Conservation (phyloP, 108 stramenopile genomes). For the Cylindrotheca fusiformis region DNA sequence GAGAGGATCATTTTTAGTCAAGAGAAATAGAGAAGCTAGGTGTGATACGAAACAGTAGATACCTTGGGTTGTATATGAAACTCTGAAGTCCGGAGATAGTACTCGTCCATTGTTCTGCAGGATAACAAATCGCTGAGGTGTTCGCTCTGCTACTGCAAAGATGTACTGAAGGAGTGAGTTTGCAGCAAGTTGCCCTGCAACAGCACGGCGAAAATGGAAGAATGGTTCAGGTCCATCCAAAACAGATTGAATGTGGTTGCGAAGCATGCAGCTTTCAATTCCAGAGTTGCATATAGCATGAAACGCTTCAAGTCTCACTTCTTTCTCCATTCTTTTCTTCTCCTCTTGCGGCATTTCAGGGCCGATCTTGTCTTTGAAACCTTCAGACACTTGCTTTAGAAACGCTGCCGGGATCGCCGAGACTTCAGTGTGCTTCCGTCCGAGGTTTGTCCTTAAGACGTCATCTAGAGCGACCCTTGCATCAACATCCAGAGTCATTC, state of each 20-base stretch:
- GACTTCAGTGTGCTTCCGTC: background rate
- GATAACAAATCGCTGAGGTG: slow-evolving; percentile 66
- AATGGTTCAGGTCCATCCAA: slow-evolving; percentile 49
- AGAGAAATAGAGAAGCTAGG: background rate
- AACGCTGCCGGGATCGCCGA: slow-evolving; percentile 13
- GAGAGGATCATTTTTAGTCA: background rate
- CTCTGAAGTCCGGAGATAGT: slow-evolving; percentile 71
- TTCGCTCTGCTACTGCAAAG: slow-evolving; percentile 71
- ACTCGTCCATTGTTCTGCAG: slow-evolving; percentile 46
- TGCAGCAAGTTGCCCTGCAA: slow-evolving; percentile 66
- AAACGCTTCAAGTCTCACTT: slow-evolving; percentile 49
- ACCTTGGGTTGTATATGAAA: slow-evolving; percentile 83
- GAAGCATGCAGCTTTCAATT: slow-evolving; percentile 40
- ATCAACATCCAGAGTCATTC: slow-evolving; percentile 62
- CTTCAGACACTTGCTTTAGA: slow-evolving; percentile 21
- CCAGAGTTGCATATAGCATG: slow-evolving; percentile 45
- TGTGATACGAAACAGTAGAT: background rate
- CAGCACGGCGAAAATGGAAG: slow-evolving; percentile 69
- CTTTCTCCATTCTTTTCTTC: slow-evolving; percentile 16
- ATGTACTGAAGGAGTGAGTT: slow-evolving; percentile 83
- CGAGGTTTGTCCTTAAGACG: slow-evolving; percentile 19
- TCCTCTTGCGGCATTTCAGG: slow-evolving; percentile 22
- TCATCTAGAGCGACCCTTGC: slow-evolving; percentile 64
- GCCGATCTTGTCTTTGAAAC: slow-evolving; percentile 10
- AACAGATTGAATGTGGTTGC: slow-evolving; percentile 35